Base-by-base conservation (phyloP, 305 asterid genomes). In the Fraxinus ornus region DNA sequence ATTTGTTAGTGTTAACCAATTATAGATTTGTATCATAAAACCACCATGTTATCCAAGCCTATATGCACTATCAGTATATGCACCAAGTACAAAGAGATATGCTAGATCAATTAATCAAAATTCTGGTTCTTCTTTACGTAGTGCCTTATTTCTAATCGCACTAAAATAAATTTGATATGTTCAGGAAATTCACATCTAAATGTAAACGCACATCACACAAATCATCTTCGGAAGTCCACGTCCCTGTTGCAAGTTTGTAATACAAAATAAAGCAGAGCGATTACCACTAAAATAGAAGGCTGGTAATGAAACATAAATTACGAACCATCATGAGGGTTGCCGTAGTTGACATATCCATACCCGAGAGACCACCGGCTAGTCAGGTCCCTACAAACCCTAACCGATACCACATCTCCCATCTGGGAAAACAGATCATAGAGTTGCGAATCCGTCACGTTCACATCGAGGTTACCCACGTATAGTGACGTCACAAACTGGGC, bases 321-420 rank as follows among this genome's bases (percentile, higher is more conserved):
- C 94, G 32, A 57, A 94, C 98, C 98, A 85, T 97, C 95, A 64
- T 90, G 96, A 35, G 92, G 90, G 78, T 83, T 97, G 85, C 90
- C 89, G 83, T 82, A 97, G 86, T 97, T 97, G 80, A 97, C 98
- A 68, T 97, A 97, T 78, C 98, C 99, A 57, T 97, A 97, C 47
- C 99, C 97, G 10, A 97, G 98, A 10, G 99, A 97, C 10, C 93
- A 85, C 33, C 91, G 90, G 81, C 83, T 93, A n/a, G 95, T 84
- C 90, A 91, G 87, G 83, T 97, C 98, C 90, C 97, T 87, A 77
- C 99, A 97, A 84, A 97, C 97, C 95, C 98, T 92, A 86, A 94
- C 98, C 7, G 99, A 94, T 17, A 94, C 95, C 80, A 97, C 96
- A 26, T 91, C 98, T 30, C 94, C 97, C 79, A 94, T 89, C 93